These are phyloP conservation scores for Wickerhamiella cacticola DNA, from an alignment of 805 yeast species.

Conservation along the genomic window DNA sequence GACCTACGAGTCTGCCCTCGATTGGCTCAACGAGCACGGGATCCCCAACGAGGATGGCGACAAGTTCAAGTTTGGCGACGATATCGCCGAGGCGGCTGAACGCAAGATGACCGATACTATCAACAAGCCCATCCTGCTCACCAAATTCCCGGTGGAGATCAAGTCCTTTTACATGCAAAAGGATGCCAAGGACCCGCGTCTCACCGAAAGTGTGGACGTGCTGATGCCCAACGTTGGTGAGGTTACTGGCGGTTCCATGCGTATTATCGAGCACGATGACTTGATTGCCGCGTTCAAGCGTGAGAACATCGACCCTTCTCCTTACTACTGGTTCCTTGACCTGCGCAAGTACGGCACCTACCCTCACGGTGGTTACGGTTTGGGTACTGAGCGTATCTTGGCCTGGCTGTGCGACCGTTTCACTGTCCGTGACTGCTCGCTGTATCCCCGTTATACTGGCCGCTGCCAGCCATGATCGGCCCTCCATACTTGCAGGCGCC, in stretches of 20 bases:
- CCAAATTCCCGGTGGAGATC: constrained; percentile 91
- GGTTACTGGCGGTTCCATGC: constrained; percentile 98
- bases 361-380: constrained; percentile 98
- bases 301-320: constrained; percentile 69
- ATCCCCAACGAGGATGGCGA: constrained; percentile 92
- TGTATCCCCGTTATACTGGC: constrained; percentile 96
- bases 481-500: too few relatives aligned
- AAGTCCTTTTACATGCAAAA: constrained; percentile 97
- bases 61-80: constrained; percentile 91
- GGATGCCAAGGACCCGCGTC: constrained; percentile 79
- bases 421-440: constrained; percentile 95
- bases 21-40: constrained; percentile 93
- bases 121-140: constrained; percentile 84
- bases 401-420: constrained; percentile 98
- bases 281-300: constrained; percentile 82
- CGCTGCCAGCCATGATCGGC: constrained; percentile 91
- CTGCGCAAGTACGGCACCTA: constrained; percentile 94
- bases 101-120: constrained; percentile 95
- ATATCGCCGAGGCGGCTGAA: constrained; percentile 99
- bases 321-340: constrained; percentile 94
- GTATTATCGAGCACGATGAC: constrained; percentile 73
- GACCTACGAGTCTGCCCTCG: constrained; percentile 81
- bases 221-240: constrained; percentile 99
- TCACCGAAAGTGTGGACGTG: constrained; percentile 96
- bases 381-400: constrained; percentile 94